Evolutionary conservation across 768 basidiomycete species (phyloP).

Genomic region (Pisolithus orientalis): DNA sequence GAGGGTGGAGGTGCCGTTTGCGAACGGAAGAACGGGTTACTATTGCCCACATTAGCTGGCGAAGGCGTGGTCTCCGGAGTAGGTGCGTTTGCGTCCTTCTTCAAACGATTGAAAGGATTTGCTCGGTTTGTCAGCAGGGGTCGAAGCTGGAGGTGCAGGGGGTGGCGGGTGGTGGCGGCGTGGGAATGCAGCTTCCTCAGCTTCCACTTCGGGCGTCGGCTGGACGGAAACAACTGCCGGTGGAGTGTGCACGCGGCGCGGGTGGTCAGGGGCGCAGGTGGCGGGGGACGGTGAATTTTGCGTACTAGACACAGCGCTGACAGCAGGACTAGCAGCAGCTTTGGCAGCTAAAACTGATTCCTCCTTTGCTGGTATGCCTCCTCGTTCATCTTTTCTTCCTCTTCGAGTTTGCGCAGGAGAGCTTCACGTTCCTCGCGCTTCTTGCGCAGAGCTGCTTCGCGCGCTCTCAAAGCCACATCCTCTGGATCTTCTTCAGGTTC

Average conservation of each 20-base stretch:
- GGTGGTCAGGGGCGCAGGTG: conserved; percentile 16
- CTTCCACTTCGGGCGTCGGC: conserved; percentile 21
- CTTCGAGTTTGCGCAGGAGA: conserved; percentile 64
- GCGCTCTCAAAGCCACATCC: conserved; percentile 60
- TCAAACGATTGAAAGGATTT: too few species aligned
- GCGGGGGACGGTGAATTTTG: conserved; percentile 21
- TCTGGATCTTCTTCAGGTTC: conserved; percentile 64
- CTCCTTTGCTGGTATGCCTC: conserved; percentile 32
- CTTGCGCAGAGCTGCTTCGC: conserved; percentile 67
- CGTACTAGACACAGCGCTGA: conserved; percentile 21
- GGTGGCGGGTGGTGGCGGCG: conserved; percentile 26
- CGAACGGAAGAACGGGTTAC: conserved; percentile 71
- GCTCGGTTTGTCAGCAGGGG: conserved; percentile 29
- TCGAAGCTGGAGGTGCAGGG: conserved; percentile 19
- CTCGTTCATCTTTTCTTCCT: conserved; percentile 54
- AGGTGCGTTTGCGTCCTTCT: too few species aligned
- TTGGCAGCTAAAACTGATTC: conserved; percentile 34
- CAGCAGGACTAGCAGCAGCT: conserved; percentile 7
- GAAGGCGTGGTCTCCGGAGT: too few species aligned
- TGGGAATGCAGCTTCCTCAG: conserved; percentile 25
- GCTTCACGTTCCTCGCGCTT: conserved; percentile 68
- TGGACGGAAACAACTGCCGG: conserved; percentile 29
- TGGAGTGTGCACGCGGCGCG: too few species aligned
- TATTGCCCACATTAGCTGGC: conserved; percentile 29
- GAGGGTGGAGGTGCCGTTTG: conserved; percentile 37